Evolutionary conservation across 305 asterid genomes (phyloP), one percentile per base, ranked within the genome.

Genomic region (Ilex paraguariensis): DNA sequence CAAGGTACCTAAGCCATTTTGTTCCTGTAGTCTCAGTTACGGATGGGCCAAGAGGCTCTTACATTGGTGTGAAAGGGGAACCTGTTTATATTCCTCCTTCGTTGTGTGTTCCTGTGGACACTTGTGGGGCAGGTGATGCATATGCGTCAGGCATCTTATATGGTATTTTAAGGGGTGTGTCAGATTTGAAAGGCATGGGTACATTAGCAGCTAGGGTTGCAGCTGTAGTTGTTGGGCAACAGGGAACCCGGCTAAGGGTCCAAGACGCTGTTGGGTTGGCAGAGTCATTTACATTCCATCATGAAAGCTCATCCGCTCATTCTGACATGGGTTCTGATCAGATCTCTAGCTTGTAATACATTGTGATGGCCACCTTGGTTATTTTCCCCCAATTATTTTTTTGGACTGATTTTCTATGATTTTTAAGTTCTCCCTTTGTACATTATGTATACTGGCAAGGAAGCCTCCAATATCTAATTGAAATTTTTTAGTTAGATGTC

Each of bases 111-210:
- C 86, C 97, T 0, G 74, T 81, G 31, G 98, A 92, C 68, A 92
- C 97, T 48, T 92, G 98, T 77, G 98, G 98, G 50, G 98, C 98
- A 39, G 98, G 98, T 58, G 98, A 92, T 79, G 98, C 97, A 46
- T 92, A 92, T 66, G 98, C 98, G 56, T 85, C 98, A 13, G 98
- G 98, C 62, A 75, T 92, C 58, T 79, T 92, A 64, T 92, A 92
- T 60, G 89, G 97, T 57, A 50, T 92, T 48, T 72, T 84, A 42
- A 78, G 74, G 9, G 95, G 93, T 1, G 81, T 74, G 32, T 79
- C 96, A 36, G 93, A 89, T 79, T 64, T 85, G 71, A 89, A 76
- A 73, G 90, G 77, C 56, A 75, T 92, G 80, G 98, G 98, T 69
- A 42, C 81, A 13, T 70, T 89, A 70, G 98, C 97, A 40, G 87